phyloP scores from a whole-genome alignment of 2,329 filamentous ascomycete genomes.

The Paracorniculantispora psalliotae region DNA sequence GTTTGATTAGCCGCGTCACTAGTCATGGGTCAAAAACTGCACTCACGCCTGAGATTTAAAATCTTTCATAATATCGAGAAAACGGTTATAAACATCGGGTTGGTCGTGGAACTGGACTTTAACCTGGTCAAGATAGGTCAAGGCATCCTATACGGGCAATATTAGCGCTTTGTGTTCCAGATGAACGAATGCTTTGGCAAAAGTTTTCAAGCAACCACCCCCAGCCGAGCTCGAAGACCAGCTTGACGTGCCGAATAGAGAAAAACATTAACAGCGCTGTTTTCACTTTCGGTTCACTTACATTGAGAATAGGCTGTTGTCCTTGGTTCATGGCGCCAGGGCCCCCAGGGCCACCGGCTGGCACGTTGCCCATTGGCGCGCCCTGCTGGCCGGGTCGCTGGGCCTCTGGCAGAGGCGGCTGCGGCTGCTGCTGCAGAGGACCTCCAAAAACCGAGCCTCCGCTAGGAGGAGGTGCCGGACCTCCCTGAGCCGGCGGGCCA shows the following conservation, averaged over 20 bases:
- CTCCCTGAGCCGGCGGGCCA: constrained; percentile 44
- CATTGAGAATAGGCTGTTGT: constrained; percentile 46
- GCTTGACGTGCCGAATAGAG: background rate
- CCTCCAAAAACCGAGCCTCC: constrained; percentile 64
- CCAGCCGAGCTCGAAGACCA: background rate
- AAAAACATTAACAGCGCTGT: background rate
- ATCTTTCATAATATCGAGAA: constrained; percentile 99
- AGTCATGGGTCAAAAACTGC: background rate
- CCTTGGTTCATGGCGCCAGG: constrained; percentile 36
- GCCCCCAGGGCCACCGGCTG: constrained; percentile 33
- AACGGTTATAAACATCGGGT: constrained; percentile 94
- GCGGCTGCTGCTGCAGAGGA: constrained; percentile 59
- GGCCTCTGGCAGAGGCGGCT: constrained; percentile 60
- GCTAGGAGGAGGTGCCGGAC: constrained; percentile 53
- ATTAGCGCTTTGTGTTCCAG: constrained; percentile 7
- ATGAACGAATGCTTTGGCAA: background rate
- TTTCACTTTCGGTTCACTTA: constrained; percentile 31
- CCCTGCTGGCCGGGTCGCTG: constrained; percentile 42
- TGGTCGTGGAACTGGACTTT: constrained; percentile 97
- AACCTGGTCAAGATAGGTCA: constrained; percentile 96
- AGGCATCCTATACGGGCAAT: constrained; percentile 50
- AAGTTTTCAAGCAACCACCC: background rate
- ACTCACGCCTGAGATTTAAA: constrained; percentile 95
- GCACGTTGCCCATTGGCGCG: constrained; percentile 45
- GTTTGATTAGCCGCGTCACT: constrained; percentile 23